These are phyloP conservation scores for Suillus clintonianus DNA, from an alignment of 768 basidiomycete genomes.

Conservation along the genomic window DNA sequence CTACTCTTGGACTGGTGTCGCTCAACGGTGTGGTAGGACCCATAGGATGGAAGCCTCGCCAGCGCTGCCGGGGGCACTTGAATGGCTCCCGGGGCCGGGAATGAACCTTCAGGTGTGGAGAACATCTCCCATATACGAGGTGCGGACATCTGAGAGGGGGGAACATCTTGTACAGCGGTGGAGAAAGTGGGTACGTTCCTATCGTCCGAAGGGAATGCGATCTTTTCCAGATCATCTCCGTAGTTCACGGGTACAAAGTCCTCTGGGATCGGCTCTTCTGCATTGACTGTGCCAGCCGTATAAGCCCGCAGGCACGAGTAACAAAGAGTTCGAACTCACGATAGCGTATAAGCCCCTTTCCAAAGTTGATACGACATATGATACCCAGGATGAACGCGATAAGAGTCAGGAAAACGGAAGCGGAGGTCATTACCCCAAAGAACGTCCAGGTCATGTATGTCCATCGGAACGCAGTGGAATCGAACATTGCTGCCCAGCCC, in stretches of 20 bases:
- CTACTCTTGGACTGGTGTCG: slow-evolving; percentile 7
- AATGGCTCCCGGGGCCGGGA: background rate
- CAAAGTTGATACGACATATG: slow-evolving; percentile 73
- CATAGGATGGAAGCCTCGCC: slow-evolving; percentile 30
- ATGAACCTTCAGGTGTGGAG: slow-evolving; percentile 17
- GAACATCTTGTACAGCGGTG: slow-evolving; percentile 32
- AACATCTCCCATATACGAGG: slow-evolving; percentile 21
- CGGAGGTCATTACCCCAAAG: slow-evolving; percentile 63
- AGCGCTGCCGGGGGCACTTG: slow-evolving; percentile 37
- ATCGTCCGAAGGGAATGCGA: slow-evolving; percentile 60
- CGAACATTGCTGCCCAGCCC: slow-evolving; percentile 75
- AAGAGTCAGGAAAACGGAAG: slow-evolving; percentile 59
- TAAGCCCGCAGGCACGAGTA: slow-evolving; percentile 4
- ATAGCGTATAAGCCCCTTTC: slow-evolving; percentile 68
- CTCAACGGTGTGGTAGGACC: slow-evolving; percentile 27
- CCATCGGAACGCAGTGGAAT: slow-evolving; percentile 73
- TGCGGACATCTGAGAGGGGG: slow-evolving; percentile 40
- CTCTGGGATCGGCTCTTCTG: slow-evolving; percentile 49
- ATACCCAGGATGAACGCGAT: slow-evolving; percentile 61
- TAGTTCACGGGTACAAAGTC: slow-evolving; percentile 37
- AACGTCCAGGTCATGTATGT: slow-evolving; percentile 74
- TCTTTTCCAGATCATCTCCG: slow-evolving; percentile 50
- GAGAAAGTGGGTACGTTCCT: slow-evolving; percentile 58
- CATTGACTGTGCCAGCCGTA: slow-evolving; percentile 45
- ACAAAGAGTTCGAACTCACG: slow-evolving; percentile 43